Conservation (phyloP, 176 grass and related monocot genomes). For the Zea mays region Zm-B73-REFERENCE-NAM-5.0 NC_050102.1:22873001-22873500, state of each 20-base stretch:
- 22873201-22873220: constrained; percentile 74
- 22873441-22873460: constrained; percentile 1
- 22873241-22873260: constrained; percentile 27
- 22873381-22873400: neutral
- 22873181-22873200: constrained; percentile 26
- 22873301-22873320: constrained; percentile 1
- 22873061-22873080: constrained; percentile 83
- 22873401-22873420: neutral
- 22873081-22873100: constrained; percentile 93
- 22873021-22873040: constrained; percentile 89
- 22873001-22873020: constrained; percentile 82
- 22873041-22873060: constrained; percentile 94
- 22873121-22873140: neutral
- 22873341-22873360: constrained; percentile 92
- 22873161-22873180: neutral
- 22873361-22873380: constrained; percentile 67
- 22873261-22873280: neutral
- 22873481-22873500: constrained; percentile 86
- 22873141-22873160: neutral
- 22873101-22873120: neutral
- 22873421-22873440: neutral
- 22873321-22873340: constrained; percentile 31
- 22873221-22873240: constrained; percentile 93
- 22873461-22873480: constrained; percentile 82
- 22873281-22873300: constrained; percentile 15